Evolutionary conservation across 257 asterid genomes (phyloP), one percentile per base, ranked within the genome.

Genomic region (Solanum chilense): DNA sequence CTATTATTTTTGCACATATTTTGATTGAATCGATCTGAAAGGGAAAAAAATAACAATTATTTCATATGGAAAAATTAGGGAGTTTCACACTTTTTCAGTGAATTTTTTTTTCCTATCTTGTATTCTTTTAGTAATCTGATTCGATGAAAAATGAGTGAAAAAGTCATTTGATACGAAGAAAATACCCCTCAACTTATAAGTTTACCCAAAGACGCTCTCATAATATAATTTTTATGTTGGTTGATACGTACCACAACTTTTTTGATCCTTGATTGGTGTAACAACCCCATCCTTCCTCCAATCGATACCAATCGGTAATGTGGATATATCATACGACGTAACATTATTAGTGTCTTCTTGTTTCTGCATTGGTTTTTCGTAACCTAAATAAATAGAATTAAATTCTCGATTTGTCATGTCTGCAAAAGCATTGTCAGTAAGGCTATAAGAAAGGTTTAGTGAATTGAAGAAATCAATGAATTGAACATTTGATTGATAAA

Each of bases 341-440:
- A 27, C 41, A 84, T 85, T 89, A 44, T 84, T 88, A 25, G 7
- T 10, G 5, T 56, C 31, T 29, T 77, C 42, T 74, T 10, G 62
- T 39, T 86, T 23, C 35, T 12, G 62, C 52, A 23, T 21, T 5
- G 8, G 74, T 7, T 85, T 47, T 82, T 86, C 89, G 86, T 92
- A 92, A 85, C 97, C 98, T 64, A 92, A 76, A 89, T 91, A 91
- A 35, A 25, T 87, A 2, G 92, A 85, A 88, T n/a, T 91, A 87
- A 93, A 95, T 90, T 95, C 98, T 15, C 73, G 56, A 58, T 93
- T 94, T 9, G 98, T 95, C 94, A 93, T 83, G 92, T 94, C 98
- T 35, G 97, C 94, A 85, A 91, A 95, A 87, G 86, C 66, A 70
- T 95, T 95, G 82, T 94, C 97, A 3, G 86, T 62, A 69, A 95